These are phyloP conservation scores for Fragaria ananassa DNA, from an alignment of 306 rosid genomes.

Conservation along the genomic window DNA sequence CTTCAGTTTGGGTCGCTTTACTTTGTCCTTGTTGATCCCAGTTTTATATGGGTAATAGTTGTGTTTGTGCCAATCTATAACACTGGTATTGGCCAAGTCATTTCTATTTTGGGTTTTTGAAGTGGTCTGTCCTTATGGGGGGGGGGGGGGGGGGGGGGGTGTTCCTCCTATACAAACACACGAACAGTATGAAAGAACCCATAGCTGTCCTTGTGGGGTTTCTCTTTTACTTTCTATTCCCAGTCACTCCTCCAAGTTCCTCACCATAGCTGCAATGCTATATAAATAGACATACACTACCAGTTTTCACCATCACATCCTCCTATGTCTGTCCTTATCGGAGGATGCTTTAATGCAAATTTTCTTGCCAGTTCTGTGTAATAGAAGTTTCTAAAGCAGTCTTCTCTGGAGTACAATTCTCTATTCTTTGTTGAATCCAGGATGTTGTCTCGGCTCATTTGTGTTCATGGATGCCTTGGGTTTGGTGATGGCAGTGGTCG, in stretches of 20 bases:
- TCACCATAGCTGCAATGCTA: background rate
- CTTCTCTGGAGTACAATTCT: background rate
- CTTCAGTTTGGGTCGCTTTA: constrained; percentile 19
- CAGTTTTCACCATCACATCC: background rate
- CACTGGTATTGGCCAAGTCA: constrained; percentile 19
- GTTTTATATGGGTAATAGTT: constrained; percentile 45
- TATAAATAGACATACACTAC: background rate
- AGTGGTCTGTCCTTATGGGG: constrained; percentile 13
- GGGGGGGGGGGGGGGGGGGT: no score
- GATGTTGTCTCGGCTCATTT: background rate
- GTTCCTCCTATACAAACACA: constrained; percentile 22
- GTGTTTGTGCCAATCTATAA: constrained; percentile 33
- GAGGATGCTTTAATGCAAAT: background rate
- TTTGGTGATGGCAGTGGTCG: background rate
- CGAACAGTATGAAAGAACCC: constrained; percentile 8
- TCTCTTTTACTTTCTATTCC: no score
- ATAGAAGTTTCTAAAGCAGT: background rate
- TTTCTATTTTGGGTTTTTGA: constrained; percentile 21
- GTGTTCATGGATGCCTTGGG: background rate
- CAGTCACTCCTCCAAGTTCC: background rate
- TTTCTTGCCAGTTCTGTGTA: background rate
- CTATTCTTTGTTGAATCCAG: background rate
- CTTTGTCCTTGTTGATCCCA: constrained; percentile 17
- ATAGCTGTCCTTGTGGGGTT: no score
- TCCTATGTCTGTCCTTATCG: no score